These are phyloP conservation scores for Alternaria arbusti DNA, from an alignment of 2,329 filamentous ascomycete species.

Conservation along the genomic window DNA sequence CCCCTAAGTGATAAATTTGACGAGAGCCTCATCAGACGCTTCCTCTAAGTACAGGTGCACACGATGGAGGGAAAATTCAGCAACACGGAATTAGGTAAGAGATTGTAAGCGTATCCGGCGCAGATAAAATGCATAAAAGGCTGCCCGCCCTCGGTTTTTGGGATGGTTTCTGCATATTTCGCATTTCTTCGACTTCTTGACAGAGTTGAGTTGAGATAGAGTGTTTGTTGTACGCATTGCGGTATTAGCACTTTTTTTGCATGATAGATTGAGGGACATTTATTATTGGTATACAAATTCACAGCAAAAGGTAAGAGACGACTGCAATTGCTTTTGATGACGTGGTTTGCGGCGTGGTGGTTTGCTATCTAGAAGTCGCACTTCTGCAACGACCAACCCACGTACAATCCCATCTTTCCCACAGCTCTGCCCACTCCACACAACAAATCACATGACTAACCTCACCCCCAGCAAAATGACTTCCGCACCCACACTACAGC, in stretches of 20 bases:
- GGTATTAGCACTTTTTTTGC: not conserved
- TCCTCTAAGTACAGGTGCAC: conserved; percentile 45
- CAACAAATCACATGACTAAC: conserved; percentile 1
- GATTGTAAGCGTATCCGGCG: conserved; percentile 22
- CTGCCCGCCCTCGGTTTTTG: conserved; percentile 24
- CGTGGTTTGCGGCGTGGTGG: not conserved
- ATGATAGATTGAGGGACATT: not conserved
- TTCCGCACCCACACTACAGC: conserved; percentile 63
- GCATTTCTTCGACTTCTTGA: not conserved
- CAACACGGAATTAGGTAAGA: conserved; percentile 46
- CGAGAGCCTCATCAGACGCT: conserved; percentile 24
- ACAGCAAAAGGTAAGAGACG: not conserved
- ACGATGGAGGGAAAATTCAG: conserved; percentile 34
- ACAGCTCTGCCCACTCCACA: not conserved
- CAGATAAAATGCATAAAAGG: conserved; percentile 46
- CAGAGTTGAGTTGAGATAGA: not conserved
- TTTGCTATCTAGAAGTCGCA: not conserved
- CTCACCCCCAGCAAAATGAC: conserved; percentile 52
- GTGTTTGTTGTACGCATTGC: conserved; percentile 1
- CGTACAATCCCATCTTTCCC: not conserved
- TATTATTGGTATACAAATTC: not conserved
- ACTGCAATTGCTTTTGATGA: not conserved
- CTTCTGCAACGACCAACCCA: conserved; percentile 1
- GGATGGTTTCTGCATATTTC: not conserved
- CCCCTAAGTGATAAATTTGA: conserved; percentile 41